phyloP scores from a whole-genome alignment of 805 yeast species.

The Hanseniaspora singularis region DNA sequence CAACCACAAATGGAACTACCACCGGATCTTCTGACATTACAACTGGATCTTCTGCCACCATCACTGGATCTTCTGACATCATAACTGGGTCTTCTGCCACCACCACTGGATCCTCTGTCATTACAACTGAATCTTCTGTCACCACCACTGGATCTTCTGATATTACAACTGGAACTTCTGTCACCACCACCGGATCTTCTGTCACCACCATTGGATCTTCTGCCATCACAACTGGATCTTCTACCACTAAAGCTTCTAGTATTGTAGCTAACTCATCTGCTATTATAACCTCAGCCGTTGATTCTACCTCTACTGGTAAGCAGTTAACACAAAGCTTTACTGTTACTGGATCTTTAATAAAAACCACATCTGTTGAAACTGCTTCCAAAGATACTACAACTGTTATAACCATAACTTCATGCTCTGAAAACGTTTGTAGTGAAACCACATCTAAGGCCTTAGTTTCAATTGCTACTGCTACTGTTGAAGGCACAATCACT shows the following conservation, averaged over 20 bases:
- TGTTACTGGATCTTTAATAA: background rate
- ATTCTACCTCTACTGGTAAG: background rate
- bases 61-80: too few species aligned
- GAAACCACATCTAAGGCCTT: slow-evolving; percentile 28
- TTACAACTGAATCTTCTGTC: too few species aligned
- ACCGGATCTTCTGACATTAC: background rate
- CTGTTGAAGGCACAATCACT: slow-evolving; percentile 28
- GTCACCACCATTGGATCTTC: too few species aligned
- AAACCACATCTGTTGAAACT: slow-evolving; percentile 1
- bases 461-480: slow-evolving; percentile 29
- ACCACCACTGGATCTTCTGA: too few species aligned
- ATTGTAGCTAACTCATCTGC: background rate
- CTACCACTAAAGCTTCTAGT: background rate
- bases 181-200: too few species aligned
- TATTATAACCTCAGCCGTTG: background rate
- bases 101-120: too few species aligned
- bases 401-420: slow-evolving; percentile 13
- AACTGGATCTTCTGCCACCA: background rate
- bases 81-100: too few species aligned
- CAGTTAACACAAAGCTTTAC: background rate
- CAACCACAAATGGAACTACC: too few species aligned
- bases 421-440: slow-evolving; percentile 10
- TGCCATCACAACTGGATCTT: too few species aligned
- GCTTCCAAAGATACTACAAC: slow-evolving; percentile 6
- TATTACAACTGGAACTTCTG: too few species aligned